Conservation (phyloP, 1,284 basidiomycete genomes). For the Afroboletus lepidellus region DNA sequence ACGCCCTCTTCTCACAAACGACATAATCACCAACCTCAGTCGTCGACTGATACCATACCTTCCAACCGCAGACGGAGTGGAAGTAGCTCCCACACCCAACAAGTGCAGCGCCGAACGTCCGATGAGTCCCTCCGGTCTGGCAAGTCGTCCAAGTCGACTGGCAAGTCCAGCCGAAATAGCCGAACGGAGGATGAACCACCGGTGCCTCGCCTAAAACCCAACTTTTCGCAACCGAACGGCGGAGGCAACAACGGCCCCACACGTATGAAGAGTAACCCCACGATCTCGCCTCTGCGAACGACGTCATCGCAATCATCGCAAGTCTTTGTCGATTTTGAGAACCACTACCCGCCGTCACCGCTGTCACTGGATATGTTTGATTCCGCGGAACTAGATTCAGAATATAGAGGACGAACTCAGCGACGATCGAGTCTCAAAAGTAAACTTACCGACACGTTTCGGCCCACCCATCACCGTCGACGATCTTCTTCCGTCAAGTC, state of each 20-base stretch:
- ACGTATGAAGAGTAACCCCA: slow-evolving; percentile 47
- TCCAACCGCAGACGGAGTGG: slow-evolving; percentile 31
- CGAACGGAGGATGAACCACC: slow-evolving; percentile 32
- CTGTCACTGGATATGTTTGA: slow-evolving; percentile 27
- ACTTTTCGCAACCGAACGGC: slow-evolving; percentile 22
- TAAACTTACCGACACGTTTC: slow-evolving; percentile 47
- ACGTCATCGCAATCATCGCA: slow-evolving; percentile 36
- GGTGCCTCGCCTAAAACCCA: slow-evolving; percentile 31
- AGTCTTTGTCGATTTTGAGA: slow-evolving; percentile 32
- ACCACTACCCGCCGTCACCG: slow-evolving; percentile 23
- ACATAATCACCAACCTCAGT: slow-evolving; percentile 23
- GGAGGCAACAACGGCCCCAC: slow-evolving; percentile 23
- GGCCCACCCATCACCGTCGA: slow-evolving; percentile 32
- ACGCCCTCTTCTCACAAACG: slow-evolving; percentile 21
- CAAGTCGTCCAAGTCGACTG: slow-evolving; percentile 37
- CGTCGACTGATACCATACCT: slow-evolving; percentile 18
- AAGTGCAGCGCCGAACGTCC: slow-evolving; percentile 31
- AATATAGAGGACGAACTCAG: slow-evolving; percentile 41
- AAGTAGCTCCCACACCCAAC: slow-evolving; percentile 19
- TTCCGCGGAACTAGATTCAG: slow-evolving; percentile 32
- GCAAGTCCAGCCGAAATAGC: slow-evolving; percentile 32
- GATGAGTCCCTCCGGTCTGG: slow-evolving; percentile 44
- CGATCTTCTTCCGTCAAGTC: slow-evolving; percentile 39
- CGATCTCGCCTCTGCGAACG: slow-evolving; percentile 32
- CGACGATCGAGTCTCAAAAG: slow-evolving; percentile 47